These are phyloP conservation scores for Alloteropsis semialata DNA, from an alignment of 176 grass and related monocot species.

Conservation along the genomic window DNA sequence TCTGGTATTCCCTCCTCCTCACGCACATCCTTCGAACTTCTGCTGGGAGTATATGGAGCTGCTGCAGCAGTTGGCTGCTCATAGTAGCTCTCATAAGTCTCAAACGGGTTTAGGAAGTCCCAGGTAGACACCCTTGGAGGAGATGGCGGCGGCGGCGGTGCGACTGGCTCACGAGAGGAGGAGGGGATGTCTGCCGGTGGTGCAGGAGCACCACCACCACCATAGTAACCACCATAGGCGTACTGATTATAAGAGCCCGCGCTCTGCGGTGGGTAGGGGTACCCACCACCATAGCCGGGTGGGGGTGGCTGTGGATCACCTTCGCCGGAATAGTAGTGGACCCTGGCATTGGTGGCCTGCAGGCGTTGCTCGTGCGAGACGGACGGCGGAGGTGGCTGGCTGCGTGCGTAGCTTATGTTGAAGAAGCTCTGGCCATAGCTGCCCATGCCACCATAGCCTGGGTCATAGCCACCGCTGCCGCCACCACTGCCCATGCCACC, in stretches of 20 bases:
- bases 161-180: conserved; percentile 27
- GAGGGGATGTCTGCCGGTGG: conserved; percentile 35
- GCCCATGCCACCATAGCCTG: conserved; percentile 31
- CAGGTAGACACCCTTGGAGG: conserved; percentile 85
- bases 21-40: conserved; percentile 81
- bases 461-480: conserved; percentile 21
- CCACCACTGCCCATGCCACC: conserved; percentile 5
- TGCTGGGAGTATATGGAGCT: conserved; percentile 60
- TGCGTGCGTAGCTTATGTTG: conserved; percentile 63
- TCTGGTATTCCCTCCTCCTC: conserved; percentile 99
- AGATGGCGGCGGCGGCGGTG: conserved; percentile 66
- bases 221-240: conserved; percentile 55
- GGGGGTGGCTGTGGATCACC: conserved; percentile 28
- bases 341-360: conserved; percentile 33
- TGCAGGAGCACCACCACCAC: conserved; percentile 31
- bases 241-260: conserved; percentile 53
- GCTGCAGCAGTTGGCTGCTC: conserved; percentile 34
- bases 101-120: conserved; percentile 95
- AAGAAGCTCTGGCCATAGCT: conserved; percentile 50
- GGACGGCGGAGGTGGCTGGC: conserved; percentile 39
- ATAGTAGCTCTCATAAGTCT: conserved; percentile 78
- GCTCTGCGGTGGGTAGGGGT: conserved; percentile 49
- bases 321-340: conserved; percentile 33
- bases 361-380: conserved; percentile 47
- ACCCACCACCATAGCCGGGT: conserved; percentile 32